Evolutionary conservation across 257 asterid species (phyloP).

Genomic region (Nicotiana attenuata): DNA sequence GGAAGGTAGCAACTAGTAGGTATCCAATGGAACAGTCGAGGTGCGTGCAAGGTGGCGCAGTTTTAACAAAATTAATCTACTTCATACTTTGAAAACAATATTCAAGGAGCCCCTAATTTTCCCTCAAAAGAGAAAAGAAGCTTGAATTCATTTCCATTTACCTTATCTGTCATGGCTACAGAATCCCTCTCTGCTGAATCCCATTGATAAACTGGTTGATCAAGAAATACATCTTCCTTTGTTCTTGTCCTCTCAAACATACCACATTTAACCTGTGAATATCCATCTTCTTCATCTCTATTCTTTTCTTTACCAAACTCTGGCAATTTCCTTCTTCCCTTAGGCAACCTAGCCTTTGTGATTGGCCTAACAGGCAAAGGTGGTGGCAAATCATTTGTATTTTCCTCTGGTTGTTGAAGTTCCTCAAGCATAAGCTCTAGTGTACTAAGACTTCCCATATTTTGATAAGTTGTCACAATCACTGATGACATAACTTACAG

Average conservation of each 20-base stretch:
- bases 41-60: not conserved
- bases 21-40: not conserved
- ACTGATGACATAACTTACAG: not conserved
- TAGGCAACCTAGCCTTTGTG: constrained; percentile 55
- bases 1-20: not conserved
- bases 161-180: not conserved
- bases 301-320: constrained; percentile 16
- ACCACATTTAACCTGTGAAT: not conserved
- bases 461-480: constrained; percentile 30
- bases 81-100: not conserved
- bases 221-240: not conserved
- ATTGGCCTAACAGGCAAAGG: constrained; percentile 66
- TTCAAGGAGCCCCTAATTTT: not conserved
- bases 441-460: constrained; percentile 51
- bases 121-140: not conserved
- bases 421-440: constrained; percentile 69
- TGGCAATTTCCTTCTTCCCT: constrained; percentile 33
- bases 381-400: constrained; percentile 40
- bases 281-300: constrained; percentile 1
- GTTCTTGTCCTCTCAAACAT: not conserved
- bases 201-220: not conserved
- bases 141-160: not conserved
- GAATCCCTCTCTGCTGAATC: constrained; percentile 1
- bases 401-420: constrained; percentile 45
- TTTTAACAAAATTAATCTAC: not conserved